A percentile compares a stretch with the other conserved stretches of the same genome.
Conservation (phyloP, 192 early-diverging fungal genomes). For the Entomortierella parvispora region DNA sequence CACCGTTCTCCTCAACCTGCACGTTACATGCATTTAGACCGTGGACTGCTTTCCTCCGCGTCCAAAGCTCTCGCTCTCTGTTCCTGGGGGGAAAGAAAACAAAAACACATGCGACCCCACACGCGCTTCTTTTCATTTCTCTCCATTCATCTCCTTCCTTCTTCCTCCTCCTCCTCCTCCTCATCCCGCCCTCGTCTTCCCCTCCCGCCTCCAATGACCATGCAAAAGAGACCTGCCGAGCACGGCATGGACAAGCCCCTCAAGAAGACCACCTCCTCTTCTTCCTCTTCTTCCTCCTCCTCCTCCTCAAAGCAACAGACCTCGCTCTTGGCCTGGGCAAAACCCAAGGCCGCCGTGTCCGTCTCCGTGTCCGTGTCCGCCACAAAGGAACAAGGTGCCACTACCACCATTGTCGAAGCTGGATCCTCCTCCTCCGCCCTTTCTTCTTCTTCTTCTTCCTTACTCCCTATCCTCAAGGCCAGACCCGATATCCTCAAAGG, state of each 20-base stretch:
- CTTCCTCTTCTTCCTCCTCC: neutral
- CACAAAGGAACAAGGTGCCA: neutral
- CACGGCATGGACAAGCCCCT: neutral
- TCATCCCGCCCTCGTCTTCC: neutral
- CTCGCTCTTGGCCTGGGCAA: constrained; percentile 37
- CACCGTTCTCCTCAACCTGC: too few relatives aligned
- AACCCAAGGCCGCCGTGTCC: constrained; percentile 8
- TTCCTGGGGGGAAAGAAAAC: too few relatives aligned
- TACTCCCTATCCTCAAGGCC: constrained; percentile 1
- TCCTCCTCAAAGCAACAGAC: constrained; percentile 20
- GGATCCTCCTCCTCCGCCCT: too few relatives aligned
- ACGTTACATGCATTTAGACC: too few relatives aligned
- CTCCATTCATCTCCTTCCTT: neutral
- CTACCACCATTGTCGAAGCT: too few relatives aligned
- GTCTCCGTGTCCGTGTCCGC: neutral
- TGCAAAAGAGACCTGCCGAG: constrained; percentile 10
- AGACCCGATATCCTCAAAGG: constrained; percentile 38
- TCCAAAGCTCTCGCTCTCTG: too few relatives aligned
- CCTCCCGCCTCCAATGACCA: constrained; percentile 1
- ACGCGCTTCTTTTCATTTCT: neutral
- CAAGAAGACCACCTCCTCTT: constrained; percentile 2
- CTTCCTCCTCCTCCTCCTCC: neutral
- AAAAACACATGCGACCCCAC: neutral
- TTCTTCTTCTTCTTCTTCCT: neutral
- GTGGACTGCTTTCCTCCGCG: too few relatives aligned